phyloP scores from a whole-genome alignment of 164 flowering plant species.

The Kalanchoe fedtschenkoi region DNA sequence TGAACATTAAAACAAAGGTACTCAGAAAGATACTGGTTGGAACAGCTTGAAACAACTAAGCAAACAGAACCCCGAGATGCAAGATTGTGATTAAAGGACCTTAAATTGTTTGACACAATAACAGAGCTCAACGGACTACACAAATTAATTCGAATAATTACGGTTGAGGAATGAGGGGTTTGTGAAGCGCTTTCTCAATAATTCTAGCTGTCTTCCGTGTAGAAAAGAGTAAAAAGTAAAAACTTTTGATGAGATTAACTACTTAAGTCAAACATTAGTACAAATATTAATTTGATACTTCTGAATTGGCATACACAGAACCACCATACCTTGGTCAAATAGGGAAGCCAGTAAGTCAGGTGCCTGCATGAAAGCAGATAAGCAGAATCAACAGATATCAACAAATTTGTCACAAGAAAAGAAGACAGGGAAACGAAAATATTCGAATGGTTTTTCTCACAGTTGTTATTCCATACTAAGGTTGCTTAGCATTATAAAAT shows the following conservation, averaged over 20 bases:
- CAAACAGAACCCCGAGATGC: background rate
- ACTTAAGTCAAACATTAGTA: background rate
- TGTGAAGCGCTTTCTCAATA: background rate
- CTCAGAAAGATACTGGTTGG: background rate
- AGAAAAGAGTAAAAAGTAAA: background rate
- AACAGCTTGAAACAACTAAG: background rate
- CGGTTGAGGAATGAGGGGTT: too few species aligned
- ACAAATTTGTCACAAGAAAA: background rate
- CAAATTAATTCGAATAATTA: background rate
- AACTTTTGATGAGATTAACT: too few species aligned
- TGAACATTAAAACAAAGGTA: background rate
- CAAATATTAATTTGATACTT: background rate
- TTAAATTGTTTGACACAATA: background rate
- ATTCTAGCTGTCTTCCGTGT: background rate
- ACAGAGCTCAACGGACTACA: background rate
- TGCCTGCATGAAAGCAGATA: slow-evolving; percentile 45
- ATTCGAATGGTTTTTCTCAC: background rate
- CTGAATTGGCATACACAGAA: background rate
- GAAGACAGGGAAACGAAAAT: background rate
- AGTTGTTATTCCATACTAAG: background rate
- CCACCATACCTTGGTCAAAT: slow-evolving; percentile 51
- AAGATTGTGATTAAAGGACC: background rate
- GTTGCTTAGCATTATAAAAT: too few species aligned
- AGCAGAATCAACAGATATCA: background rate
- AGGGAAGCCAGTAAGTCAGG: slow-evolving; percentile 67